Evolutionary conservation across 1,139 yeast species (phyloP).

Genomic region (Geotrichum candidum): DNA sequence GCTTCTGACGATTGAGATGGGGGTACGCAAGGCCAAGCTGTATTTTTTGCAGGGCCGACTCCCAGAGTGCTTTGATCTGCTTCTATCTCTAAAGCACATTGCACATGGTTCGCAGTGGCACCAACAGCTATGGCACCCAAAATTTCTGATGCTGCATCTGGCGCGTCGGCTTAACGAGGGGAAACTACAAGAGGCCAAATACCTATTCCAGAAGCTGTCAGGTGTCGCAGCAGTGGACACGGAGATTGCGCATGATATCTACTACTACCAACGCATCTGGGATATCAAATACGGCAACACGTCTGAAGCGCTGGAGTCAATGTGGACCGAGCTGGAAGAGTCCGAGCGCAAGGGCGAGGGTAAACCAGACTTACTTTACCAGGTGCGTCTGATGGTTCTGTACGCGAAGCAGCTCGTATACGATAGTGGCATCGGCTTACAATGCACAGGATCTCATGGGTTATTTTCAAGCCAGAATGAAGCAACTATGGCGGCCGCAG

Average conservation of each 20-base stretch:
- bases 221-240: conserved; percentile 18
- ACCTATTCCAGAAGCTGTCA: conserved; percentile 20
- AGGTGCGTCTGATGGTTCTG: conserved; percentile 24
- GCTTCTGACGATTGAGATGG: conserved; percentile 18
- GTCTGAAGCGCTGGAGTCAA: conserved; percentile 19
- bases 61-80: conserved; percentile 17
- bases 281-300: conserved; percentile 21
- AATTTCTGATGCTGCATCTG: conserved; percentile 19
- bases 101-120: conserved; percentile 20
- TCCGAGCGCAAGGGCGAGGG: conserved; percentile 11
- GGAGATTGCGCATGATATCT: conserved; percentile 10
- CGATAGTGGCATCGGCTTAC: conserved; percentile 17
- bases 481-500: background rate
- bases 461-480: background rate
- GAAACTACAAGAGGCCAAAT: conserved; percentile 20
- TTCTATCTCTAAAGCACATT: conserved; percentile 7
- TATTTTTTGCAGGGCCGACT: conserved; percentile 21
- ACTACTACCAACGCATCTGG: conserved; percentile 18
- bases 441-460: background rate
- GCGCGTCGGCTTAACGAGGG: conserved; percentile 19
- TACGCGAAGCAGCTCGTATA: conserved; percentile 23
- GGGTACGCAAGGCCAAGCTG: conserved; percentile 20
- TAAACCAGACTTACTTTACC: conserved; percentile 24
- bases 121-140: conserved; percentile 26
- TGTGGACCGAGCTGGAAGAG: conserved; percentile 17